A percentile compares a stretch with the other conserved stretches of the same genome.
Evolutionary conservation across 2,329 filamentous ascomycete genomes (phyloP).

Genomic region (Penicillium sp.): DNA sequence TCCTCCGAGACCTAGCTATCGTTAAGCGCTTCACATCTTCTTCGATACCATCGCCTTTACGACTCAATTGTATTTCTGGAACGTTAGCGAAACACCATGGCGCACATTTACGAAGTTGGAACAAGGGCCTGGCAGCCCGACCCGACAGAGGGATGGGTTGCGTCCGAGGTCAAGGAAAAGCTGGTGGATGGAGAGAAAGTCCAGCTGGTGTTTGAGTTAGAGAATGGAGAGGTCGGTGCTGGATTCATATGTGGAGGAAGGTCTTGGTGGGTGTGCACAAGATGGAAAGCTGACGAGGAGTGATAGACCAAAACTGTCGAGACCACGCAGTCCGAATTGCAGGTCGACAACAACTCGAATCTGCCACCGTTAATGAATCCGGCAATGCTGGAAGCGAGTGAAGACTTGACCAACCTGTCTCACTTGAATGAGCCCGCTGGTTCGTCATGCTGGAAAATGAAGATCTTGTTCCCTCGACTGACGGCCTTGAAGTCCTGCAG

Average conservation of each 20-base stretch:
- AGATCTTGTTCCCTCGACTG: conserved; percentile 15
- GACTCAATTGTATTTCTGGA: not conserved
- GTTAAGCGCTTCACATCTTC: conserved; percentile 7
- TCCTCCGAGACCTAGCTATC: not conserved
- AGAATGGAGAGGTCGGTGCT: conserved; percentile 80
- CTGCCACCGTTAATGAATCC: conserved; percentile 97
- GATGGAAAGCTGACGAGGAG: conserved; percentile 16
- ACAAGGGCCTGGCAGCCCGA: conserved; percentile 99
- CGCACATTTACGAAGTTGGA: conserved; percentile 92
- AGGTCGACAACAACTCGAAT: conserved; percentile 72
- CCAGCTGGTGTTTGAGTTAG: conserved; percentile 81
- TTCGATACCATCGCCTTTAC: not conserved
- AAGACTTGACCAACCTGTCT: conserved; percentile 95
- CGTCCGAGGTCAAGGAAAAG: conserved; percentile 90
- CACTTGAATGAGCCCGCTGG: conserved; percentile 98
- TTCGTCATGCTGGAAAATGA: conserved; percentile 47
- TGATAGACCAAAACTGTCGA: conserved; percentile 74
- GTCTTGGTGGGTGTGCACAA: not conserved
- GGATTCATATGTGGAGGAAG: not conserved
- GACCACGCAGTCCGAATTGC: conserved; percentile 73
- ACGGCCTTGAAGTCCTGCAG: conserved; percentile 71
- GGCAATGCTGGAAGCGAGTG: conserved; percentile 95
- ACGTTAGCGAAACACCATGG: conserved; percentile 59
- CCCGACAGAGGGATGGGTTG: conserved; percentile 92
- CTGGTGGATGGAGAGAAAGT: conserved; percentile 81